Conservation (phyloP, 2,329 filamentous ascomycete species). For the Chaetothyriales sp. region DNA sequence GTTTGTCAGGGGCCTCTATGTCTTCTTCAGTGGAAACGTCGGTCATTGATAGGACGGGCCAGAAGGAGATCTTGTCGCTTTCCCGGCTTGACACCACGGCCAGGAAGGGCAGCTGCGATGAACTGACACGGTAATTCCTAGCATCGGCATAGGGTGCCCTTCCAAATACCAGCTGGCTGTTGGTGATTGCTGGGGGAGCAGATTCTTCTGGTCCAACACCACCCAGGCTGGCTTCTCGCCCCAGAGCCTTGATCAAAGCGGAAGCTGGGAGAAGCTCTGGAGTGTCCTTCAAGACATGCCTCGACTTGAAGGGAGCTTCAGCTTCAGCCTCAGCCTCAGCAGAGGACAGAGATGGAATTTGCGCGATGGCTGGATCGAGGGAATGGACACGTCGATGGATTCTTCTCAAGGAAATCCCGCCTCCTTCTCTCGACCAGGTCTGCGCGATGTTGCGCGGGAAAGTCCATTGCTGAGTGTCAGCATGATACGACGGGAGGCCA, state of each 20-base stretch:
- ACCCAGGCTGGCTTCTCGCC: not conserved
- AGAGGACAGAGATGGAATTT: not conserved
- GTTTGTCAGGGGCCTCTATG: slow-evolving; percentile 5
- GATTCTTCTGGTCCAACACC: not conserved
- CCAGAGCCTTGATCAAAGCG: slow-evolving; percentile 8
- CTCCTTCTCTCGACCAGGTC: not conserved
- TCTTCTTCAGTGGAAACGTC: slow-evolving; percentile 3
- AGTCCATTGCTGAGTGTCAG: slow-evolving; percentile 6
- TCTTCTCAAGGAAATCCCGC: not conserved
- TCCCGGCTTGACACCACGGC: not conserved
- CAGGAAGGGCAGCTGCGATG: not conserved
- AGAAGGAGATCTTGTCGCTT: not conserved
- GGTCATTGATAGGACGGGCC: not conserved
- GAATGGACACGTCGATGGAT: slow-evolving; percentile 3
- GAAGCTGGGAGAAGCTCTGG: slow-evolving; percentile 7
- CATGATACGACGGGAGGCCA: slow-evolving; percentile 13
- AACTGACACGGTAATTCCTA: not conserved
- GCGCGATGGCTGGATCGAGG: not conserved
- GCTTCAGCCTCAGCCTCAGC: not conserved
- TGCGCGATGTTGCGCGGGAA: slow-evolving; percentile 8
- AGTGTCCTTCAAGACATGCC: not conserved
- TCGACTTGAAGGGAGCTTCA: not conserved
- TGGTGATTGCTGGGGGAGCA: not conserved
- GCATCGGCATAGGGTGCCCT: not conserved
- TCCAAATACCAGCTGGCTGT: not conserved